Evolutionary conservation across 371 early-diverging fungal genomes (phyloP), one percentile per base, ranked within the genome.

Genomic region (Gilbertella persicaria): DNA sequence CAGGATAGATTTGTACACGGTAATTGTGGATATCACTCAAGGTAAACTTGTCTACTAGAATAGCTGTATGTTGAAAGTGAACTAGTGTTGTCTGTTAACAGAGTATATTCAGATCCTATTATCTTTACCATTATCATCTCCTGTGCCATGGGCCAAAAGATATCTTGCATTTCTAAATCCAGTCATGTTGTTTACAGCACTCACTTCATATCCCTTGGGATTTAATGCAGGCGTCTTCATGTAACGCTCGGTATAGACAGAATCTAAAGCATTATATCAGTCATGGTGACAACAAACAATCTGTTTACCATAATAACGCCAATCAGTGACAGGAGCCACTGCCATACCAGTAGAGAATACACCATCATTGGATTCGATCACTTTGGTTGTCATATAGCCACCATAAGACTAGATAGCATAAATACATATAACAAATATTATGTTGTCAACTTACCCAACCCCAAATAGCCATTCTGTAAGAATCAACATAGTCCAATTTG

Each of bases 261-360:
- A 87, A 69, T 98, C 95, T 79, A 54, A n/a, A n/a, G n/a, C n/a
- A n/a, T n/a, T n/a, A n/a, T n/a, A n/a, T n/a, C n/a, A n/a, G n/a
- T n/a, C n/a, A 2, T n/a, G 2, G 35, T 4, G 24, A 19, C 13
- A 38, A 26, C 7, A 9, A 25, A 4, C 14, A 24, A 4, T 35
- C 3, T 28, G 2, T 37, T 53, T 66, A 83, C 85, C 88, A 66
- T 90, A 88, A 39, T 63, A 86, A 38, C 77, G 76, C 97, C 97
- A 98, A 64, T 94, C 90, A 2, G 97, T 95, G 4, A 98, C 99
- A 1, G 99, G 99, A 3, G 99, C 98, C 0, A 98, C 97, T 1
- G 99, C 84, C 79, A 97, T 88, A 5, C 90, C 98, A 1, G 87
- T 75, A 38, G 72, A 71, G 67, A 97, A 94, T 3, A 93, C 79